Conservation (phyloP, 305 asterid genomes). For the Solanum hybrid region DNA sequence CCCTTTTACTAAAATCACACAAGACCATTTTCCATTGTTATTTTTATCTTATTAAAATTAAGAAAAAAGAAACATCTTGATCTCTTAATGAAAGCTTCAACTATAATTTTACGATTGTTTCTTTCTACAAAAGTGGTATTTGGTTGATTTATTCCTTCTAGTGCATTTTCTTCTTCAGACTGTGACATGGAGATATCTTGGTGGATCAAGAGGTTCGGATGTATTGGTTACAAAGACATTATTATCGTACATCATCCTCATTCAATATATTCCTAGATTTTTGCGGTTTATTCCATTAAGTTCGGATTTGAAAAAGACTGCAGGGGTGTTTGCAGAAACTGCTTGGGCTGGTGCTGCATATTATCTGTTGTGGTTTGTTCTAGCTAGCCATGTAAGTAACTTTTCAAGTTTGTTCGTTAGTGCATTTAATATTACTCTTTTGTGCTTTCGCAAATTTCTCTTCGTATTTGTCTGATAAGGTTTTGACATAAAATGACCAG, state of each 20-base stretch:
- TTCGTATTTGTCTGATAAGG: background rate
- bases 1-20: background rate
- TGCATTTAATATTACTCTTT: background rate
- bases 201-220: conserved; percentile 51
- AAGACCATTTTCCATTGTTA: background rate
- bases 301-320: conserved; percentile 86
- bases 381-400: conserved; percentile 88
- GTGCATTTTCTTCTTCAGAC: conserved; percentile 40
- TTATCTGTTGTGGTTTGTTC: conserved; percentile 82
- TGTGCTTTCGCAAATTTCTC: background rate
- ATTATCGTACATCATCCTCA: conserved; percentile 53
- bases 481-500: background rate
- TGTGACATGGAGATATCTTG: conserved; percentile 75
- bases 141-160: background rate
- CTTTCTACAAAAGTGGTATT: conserved; percentile 3
- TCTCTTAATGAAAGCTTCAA: background rate
- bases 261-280: conserved; percentile 81
- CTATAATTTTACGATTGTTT: background rate
- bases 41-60: background rate
- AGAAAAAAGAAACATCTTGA: background rate
- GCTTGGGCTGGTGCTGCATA: conserved; percentile 99
- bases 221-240: conserved; percentile 72
- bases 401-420: background rate
- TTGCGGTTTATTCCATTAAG: conserved; percentile 62
- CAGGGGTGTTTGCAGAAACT: conserved; percentile 92